Evolutionary conservation across 371 early-diverging fungal species (phyloP).

Genomic region (Mortierella sp.): DNA sequence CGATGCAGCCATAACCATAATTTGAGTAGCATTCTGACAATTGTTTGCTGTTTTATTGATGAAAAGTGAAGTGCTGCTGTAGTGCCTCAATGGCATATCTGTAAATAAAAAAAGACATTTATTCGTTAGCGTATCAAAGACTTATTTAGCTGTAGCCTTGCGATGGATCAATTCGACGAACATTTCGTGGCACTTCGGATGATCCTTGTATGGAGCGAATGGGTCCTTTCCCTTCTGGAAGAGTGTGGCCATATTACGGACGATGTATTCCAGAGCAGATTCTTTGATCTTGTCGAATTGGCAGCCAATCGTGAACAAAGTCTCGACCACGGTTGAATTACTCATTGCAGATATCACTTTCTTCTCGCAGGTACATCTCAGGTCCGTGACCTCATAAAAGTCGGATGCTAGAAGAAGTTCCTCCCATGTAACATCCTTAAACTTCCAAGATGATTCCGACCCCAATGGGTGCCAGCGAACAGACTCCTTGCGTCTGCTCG

Average conservation of each 20-base stretch:
- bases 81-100: no score
- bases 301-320: constrained; percentile 5
- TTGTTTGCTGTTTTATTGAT: no score
- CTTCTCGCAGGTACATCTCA: not conserved
- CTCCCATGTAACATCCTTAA: constrained; percentile 11
- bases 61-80: no score
- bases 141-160: no score
- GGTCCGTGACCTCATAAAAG: constrained; percentile 1
- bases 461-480: constrained; percentile 1
- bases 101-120: no score
- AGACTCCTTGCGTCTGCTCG: not conserved
- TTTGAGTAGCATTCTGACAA: no score
- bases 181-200: constrained; percentile 5
- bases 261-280: not conserved
- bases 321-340: not conserved
- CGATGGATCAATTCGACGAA: not conserved
- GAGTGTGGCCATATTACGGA: no score
- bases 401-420: constrained; percentile 11
- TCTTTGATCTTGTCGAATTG: not conserved
- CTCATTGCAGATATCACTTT: not conserved
- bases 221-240: no score
- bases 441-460: not conserved
- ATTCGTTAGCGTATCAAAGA: no score
- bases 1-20: no score
- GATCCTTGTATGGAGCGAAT: not conserved